phyloP scores from a whole-genome alignment of 148 eudicot genomes.

The Beta vulgaris region DNA sequence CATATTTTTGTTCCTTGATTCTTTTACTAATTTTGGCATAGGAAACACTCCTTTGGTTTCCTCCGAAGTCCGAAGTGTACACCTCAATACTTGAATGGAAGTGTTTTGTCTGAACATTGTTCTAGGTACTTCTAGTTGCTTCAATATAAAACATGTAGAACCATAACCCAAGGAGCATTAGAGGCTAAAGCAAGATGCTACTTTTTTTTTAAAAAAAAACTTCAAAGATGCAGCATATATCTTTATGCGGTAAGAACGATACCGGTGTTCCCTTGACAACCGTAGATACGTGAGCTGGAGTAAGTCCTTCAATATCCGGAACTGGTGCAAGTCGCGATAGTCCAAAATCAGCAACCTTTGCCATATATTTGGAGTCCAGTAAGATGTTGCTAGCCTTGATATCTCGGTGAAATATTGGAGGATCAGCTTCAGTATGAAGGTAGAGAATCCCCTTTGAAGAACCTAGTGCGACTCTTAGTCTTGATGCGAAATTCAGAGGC shows the following conservation, averaged over 20 bases:
- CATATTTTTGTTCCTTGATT: no score
- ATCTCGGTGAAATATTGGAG: slow-evolving; percentile 92
- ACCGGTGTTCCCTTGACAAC: slow-evolving; percentile 94
- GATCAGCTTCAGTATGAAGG: slow-evolving; percentile 90
- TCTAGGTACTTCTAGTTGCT: no score
- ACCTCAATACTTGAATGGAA: no score
- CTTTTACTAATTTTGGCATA: no score
- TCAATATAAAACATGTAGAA: background rate
- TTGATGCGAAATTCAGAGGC: slow-evolving; percentile 27
- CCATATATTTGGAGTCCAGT: slow-evolving; percentile 58
- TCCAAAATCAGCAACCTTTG: slow-evolving; percentile 95
- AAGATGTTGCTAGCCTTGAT: slow-evolving; percentile 85
- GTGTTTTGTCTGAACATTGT: no score
- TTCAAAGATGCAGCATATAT: background rate
- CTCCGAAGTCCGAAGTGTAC: no score
- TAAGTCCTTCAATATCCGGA: slow-evolving; percentile 53
- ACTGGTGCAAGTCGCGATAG: slow-evolving; percentile 85
- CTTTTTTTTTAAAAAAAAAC: background rate
- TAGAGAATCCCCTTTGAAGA: slow-evolving; percentile 87
- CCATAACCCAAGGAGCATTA: background rate
- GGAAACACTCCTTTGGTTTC: no score
- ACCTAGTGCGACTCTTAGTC: slow-evolving; percentile 63
- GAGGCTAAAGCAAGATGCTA: background rate
- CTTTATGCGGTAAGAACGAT: slow-evolving; percentile 18
- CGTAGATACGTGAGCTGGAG: slow-evolving; percentile 73